Conservation (phyloP, 2,329 filamentous ascomycete species). For the Chaetomium globosum region DNA sequence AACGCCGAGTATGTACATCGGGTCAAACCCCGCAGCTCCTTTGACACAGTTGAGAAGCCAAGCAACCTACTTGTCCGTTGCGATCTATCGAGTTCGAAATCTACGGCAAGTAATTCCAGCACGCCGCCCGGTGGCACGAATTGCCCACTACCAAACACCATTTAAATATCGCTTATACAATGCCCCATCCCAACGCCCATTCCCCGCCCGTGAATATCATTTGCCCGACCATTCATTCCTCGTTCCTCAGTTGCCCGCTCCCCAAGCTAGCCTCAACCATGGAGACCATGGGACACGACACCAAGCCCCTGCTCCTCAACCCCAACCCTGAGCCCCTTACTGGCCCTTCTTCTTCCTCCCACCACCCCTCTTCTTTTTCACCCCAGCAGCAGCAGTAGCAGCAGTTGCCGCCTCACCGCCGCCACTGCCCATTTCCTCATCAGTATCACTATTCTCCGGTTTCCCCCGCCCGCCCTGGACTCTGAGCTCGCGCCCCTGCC, state of each 20-base stretch:
- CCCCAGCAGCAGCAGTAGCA: constrained; percentile 46
- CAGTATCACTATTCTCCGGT: constrained; percentile 56
- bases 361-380: constrained; percentile 45
- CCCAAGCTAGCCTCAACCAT: not conserved
- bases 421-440: constrained; percentile 42
- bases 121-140: not conserved
- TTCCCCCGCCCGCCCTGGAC: constrained; percentile 42
- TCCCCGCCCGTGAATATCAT: constrained; percentile 22
- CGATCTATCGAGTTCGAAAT: not conserved
- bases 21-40: not conserved
- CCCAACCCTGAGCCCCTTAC: not conserved
- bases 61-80: not conserved
- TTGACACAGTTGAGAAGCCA: not conserved
- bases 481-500: constrained; percentile 27
- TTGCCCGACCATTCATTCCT: constrained; percentile 14
- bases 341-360: constrained; percentile 38
- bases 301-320: not conserved
- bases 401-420: constrained; percentile 44
- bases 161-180: constrained; percentile 18
- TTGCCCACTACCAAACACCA: constrained; percentile 7
- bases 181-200: constrained; percentile 26
- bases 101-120: constrained; percentile 1
- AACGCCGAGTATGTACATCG: not conserved
- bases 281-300: not conserved
- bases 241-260: not conserved